These are phyloP conservation scores for Chenopodium suecicum DNA, from an alignment of 148 eudicot genomes.

Conservation along the genomic window DNA sequence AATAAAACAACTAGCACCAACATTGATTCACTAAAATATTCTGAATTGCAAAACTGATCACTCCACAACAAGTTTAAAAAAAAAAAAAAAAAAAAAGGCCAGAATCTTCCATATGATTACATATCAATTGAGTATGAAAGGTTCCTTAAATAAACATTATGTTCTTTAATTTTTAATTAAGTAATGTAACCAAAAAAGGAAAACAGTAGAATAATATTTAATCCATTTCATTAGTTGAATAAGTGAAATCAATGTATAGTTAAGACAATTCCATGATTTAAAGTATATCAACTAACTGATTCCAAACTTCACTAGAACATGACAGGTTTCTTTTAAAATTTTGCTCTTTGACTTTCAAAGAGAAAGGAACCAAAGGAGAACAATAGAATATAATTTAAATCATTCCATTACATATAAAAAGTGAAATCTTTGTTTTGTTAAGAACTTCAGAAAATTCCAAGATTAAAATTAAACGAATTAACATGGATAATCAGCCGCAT, in stretches of 20 bases:
- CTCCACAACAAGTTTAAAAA: neutral
- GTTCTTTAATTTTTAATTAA: neutral
- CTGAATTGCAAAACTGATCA: neutral
- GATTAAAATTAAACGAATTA: neutral
- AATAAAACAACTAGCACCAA: neutral
- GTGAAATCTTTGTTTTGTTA: neutral
- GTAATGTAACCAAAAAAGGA: neutral
- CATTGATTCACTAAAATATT: slow-evolving; percentile 6
- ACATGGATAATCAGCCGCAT: neutral
- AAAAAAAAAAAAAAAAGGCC: neutral
- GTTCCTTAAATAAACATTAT: neutral
- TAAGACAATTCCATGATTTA: neutral
- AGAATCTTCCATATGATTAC: neutral
- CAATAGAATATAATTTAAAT: neutral
- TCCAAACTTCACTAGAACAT: neutral
- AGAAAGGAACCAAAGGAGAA: neutral
- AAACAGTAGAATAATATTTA: neutral
- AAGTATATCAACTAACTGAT: neutral
- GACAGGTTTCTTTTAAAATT: neutral
- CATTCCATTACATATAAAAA: neutral
- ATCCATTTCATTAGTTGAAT: neutral
- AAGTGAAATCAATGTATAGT: neutral
- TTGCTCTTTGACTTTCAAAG: neutral
- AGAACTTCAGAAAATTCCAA: neutral
- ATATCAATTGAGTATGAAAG: neutral